phyloP scores from a whole-genome alignment of 2,329 filamentous ascomycete species.

The Iodosphaeria phyllophila region DNA sequence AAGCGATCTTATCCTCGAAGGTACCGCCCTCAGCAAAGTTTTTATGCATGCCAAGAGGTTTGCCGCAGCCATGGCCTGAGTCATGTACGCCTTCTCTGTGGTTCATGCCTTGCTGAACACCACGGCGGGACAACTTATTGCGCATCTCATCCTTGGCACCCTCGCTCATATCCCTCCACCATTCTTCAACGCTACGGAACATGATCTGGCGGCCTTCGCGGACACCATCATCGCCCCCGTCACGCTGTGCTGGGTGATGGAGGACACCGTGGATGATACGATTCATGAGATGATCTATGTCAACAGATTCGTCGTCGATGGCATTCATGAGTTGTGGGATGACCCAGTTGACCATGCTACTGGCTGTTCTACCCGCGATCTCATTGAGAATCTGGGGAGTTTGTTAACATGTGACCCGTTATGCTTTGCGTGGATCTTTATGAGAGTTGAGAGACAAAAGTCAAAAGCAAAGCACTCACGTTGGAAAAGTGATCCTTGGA shows the following conservation, averaged over 20 bases:
- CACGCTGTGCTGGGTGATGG: conserved; percentile 69
- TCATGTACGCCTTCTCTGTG: conserved; percentile 76
- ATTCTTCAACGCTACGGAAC: conserved; percentile 63
- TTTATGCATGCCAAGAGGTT: conserved; percentile 65
- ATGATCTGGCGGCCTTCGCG: conserved; percentile 55
- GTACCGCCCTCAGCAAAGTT: conserved; percentile 29
- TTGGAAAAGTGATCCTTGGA: conserved; percentile 94
- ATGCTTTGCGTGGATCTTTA: conserved; percentile 1
- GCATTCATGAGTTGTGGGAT: conserved; percentile 78
- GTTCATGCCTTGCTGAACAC: conserved; percentile 57
- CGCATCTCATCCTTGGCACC: conserved; percentile 48
- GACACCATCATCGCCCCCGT: conserved; percentile 50
- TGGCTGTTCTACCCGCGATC: conserved; percentile 66
- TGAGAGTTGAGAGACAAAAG: conserved; percentile 3
- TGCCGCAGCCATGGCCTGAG: conserved; percentile 63
- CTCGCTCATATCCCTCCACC: conserved; percentile 57
- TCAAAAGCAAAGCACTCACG: conserved; percentile 18
- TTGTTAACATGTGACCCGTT: neutral
- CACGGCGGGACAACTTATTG: conserved; percentile 56
- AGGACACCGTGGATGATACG: conserved; percentile 69
- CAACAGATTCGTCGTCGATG: conserved; percentile 61
- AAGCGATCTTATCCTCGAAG: conserved; percentile 36
- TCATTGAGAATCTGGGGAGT: conserved; percentile 54
- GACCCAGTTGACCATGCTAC: conserved; percentile 62
- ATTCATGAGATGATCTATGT: conserved; percentile 51